Percentiles rank a stretch among this genome's conserved stretches.
Conservation (phyloP, 805 yeast species). For the Suhomyces vadensis region DNA sequence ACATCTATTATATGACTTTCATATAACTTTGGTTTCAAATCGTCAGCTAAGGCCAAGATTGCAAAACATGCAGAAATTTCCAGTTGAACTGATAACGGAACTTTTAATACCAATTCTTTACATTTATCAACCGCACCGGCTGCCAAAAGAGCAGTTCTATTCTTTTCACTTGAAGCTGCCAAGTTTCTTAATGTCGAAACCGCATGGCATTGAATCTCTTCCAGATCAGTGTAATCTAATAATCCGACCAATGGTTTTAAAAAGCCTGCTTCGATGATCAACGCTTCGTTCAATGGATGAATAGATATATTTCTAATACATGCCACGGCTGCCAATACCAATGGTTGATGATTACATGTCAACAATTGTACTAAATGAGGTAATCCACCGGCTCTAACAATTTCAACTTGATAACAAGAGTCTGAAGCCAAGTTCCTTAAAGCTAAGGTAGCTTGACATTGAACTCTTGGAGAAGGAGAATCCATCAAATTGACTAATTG, state of each 20-base stretch:
- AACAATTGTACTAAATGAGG: slow-evolving; percentile 89
- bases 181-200: slow-evolving; percentile 93
- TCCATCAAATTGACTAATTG: slow-evolving; percentile 91
- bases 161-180: slow-evolving; percentile 93
- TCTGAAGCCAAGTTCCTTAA: slow-evolving; percentile 94
- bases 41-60: slow-evolving; percentile 93
- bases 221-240: slow-evolving; percentile 81
- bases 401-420: slow-evolving; percentile 92
- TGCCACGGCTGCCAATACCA: slow-evolving; percentile 95
- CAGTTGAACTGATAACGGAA: slow-evolving; percentile 91
- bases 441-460: slow-evolving; percentile 97
- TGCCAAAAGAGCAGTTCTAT: slow-evolving; percentile 85
- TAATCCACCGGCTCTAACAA: slow-evolving; percentile 92
- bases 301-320: slow-evolving; percentile 96
- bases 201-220: slow-evolving; percentile 97
- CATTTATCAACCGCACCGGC: slow-evolving; percentile 96
- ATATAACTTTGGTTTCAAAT: slow-evolving; percentile 79
- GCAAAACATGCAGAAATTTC: slow-evolving; percentile 98
- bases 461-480: slow-evolving; percentile 89
- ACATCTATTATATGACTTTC: slow-evolving; percentile 85
- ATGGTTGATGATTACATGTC: slow-evolving; percentile 86
- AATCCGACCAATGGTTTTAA: slow-evolving; percentile 84
- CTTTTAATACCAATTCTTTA: slow-evolving; percentile 77
- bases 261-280: slow-evolving; percentile 96
- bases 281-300: slow-evolving; percentile 93